Evolutionary conservation across 164 flowering plant species (phyloP), one percentile per base, ranked within the genome.

Genomic region (Chimonanthus salicifolius): DNA sequence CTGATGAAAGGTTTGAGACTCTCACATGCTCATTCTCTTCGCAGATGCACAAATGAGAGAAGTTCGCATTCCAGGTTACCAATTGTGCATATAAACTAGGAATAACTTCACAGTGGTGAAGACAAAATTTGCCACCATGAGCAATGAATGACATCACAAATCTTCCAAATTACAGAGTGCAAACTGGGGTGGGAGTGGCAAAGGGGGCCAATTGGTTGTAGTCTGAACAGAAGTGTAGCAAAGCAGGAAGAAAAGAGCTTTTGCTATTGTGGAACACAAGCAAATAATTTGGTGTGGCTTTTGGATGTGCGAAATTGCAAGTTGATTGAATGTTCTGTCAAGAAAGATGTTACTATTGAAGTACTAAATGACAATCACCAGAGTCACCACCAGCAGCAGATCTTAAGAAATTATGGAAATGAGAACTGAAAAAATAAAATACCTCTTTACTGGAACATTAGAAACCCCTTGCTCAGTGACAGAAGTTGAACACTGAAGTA

Each of bases 361-460:
- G 60, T 54, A n/a, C n/a, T 54, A n/a, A 13, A 54, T 54, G 11
- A 54, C 16, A 54, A 54, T 10, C 11, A 54, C 5, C 60, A 54
- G 0, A 13, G 16, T n/a, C 60, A 3, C 60, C 60, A 54, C 16
- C 60, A 6, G 13, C 60, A 54, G 5, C 60, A 54, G 33, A 54
- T n/a, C 60, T 11, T 13, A 54, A 54, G n/a, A 54, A 54, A 54
- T 54, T 54, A 54, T 15, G 10, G 46, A 67, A 70, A 43, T 4
- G 16, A 10, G 7, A 54, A 72, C 18, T 15, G 45, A 10, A 46
- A 54, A 44, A 4, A 18, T 33, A 71, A 20, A 68, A 47, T 78
- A 90, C 97, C 92, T 84, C 76, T 79, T 85, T 3, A 76, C 84
- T 74, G 87, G 68, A 71, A 68, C 74, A 80, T 78, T 73, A 33